A percentile compares a stretch with the other conserved stretches of the same genome.
Evolutionary conservation across 345 rosid genomes (phyloP).

Genomic region (Reutealis trisperma): DNA sequence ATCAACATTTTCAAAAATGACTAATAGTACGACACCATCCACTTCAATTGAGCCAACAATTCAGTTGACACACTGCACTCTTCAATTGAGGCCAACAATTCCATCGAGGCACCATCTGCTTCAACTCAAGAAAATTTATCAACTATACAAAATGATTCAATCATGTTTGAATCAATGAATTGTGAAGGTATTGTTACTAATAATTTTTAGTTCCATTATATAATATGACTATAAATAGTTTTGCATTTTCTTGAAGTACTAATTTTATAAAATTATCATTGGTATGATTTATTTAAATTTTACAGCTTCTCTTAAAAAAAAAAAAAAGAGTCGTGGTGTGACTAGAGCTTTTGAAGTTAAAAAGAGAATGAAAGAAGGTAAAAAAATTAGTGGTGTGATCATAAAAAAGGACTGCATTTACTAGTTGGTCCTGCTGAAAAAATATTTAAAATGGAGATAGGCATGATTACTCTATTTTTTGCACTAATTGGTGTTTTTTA

Average conservation of each 20-base stretch:
- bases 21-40: too few relatives aligned
- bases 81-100: neutral
- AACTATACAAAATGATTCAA: neutral
- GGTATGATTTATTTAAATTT: neutral
- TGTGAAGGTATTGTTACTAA: neutral
- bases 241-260: neutral
- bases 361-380: neutral
- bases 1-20: too few relatives aligned
- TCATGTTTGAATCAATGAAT: neutral
- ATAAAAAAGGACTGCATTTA: neutral
- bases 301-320: neutral
- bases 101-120: too few relatives aligned
- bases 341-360: neutral
- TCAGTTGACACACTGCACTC: neutral
- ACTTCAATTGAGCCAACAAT: neutral
- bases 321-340: neutral
- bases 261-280: neutral
- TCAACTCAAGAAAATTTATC: neutral
- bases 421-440: neutral
- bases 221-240: neutral
- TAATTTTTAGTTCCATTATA: neutral
- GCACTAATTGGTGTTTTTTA: neutral
- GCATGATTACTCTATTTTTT: neutral
- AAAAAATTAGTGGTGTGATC: neutral
- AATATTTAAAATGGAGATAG: neutral